Base-by-base conservation (phyloP, 2,329 filamentous ascomycete genomes). In the Colletotrichum orbiculare region DNA sequence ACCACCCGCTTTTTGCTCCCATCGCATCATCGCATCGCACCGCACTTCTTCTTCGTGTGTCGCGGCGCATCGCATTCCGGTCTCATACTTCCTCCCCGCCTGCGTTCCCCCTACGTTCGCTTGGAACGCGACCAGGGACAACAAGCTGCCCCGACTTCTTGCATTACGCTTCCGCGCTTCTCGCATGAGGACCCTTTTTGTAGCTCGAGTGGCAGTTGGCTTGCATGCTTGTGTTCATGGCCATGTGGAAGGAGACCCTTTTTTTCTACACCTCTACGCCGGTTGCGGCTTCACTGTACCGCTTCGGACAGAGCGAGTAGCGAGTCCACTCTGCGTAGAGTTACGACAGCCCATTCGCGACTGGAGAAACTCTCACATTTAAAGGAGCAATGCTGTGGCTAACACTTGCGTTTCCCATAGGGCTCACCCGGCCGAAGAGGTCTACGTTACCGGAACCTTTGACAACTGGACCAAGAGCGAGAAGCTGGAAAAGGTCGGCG, bases 401-500 rank as follows among this genome's bases (percentile, higher is more conserved):
- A 64, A 68, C 61, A 37, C 53, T 33, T 43, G 8, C 39, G 46
- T 56, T 35, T 54, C 8, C n/a, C 74, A 71, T 80, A 97, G 95
- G 95, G 88, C 91, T 75, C 90, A 96, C 77, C 83, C 89, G 72
- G 94, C 92, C 76, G 86, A 89, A 71, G 91, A 96, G 76, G 95
- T 98, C 77, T 95, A 91, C 79, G 96, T 98, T 72, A 98, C 95
- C 45, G 96, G 96, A 76, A 95, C 92, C 68, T 98, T 98, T 76
- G 95, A 98, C 81, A 87, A 93, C 81, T 99, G 96, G 96, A 86
- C 87, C 71, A 95, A 96, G 84, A 93, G 89, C 61, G 87, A 95
- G 77, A 87, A 91, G 82, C 86, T 99, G 63, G 89, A 94, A 52
- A 93, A 93, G 81, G 85, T 88, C 45, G 91, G 86, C 75, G 83